Evolutionary conservation across 1,284 basidiomycete species (phyloP), one percentile per base, ranked within the genome.

Genomic region (Lentinula novae-zelandiae): DNA sequence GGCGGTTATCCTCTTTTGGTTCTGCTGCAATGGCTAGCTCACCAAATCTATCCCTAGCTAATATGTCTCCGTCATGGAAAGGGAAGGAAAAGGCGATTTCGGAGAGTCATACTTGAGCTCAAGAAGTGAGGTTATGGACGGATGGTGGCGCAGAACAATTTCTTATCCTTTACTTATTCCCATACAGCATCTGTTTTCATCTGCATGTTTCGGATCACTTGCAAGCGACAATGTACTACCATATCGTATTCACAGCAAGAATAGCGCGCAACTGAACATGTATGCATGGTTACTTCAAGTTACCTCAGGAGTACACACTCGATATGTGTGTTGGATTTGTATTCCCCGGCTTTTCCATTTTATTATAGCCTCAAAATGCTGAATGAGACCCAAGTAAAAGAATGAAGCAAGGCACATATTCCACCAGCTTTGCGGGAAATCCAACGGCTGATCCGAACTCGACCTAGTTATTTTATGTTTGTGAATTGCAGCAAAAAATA

Each of bases 1-100:
- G 75, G 40, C 75, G 80, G 57, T 77, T 83, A 36, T 71, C 86
- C 17, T 77, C 78, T 2, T 82, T 83, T 2, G 80, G 82, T 4
- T 68, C 71, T 8, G 71, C 73, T 34, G 78, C 76, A 31, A 78
- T 76, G 70, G 73, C 77, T 3, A 86, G 81, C 68, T 78, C 80
- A n/a, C 83, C 86, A 0, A 81, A 79, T 64, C 70, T 86, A 15
- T 64, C 74, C 17, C 68, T 81, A 13, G 70, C 39, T 44, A 20
- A 67, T 12, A 71, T 76, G n/a, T 76, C 81, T 10, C 78, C 79
- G 20, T 77, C 77, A 61, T 72, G 72, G 61, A 85, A 80, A 60
- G 79, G 79, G 44, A 81, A 83, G 69, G 83, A 80, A 50, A 81
- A 78, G 66, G 78, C n/a, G 13, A 58, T 53, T 12, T 44, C 39